Base-by-base conservation (phyloP, 2,329 filamentous ascomycete genomes). In the Colletotrichum spinosum region DNA sequence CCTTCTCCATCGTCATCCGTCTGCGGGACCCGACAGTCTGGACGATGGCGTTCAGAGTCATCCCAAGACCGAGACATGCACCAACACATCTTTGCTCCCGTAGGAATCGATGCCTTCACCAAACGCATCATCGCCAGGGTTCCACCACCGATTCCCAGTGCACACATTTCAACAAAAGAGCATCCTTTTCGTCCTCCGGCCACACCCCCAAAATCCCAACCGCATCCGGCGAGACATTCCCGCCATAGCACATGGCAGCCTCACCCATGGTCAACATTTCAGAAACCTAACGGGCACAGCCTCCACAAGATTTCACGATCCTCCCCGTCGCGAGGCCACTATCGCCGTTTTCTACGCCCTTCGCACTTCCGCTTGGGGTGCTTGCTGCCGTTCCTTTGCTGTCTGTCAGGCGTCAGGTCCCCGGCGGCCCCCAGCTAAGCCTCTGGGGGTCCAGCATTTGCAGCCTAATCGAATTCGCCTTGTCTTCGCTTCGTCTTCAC, bases 231-330 rank as follows among this genome's bases (percentile, higher is more conserved):
- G 58, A 62, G 46, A 56, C 62, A 56, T 33, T 15, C 25, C 41
- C 57, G 48, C 46, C 58, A 65, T 45, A 57, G 39, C 62, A 65
- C 62, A 60, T 65, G 62, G 62, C 62, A 65, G 62, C 62, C 62
- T 62, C 39, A 50, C 55, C 50, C 56, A 37, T 65, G 34, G 55
- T 52, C 52, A 41, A 48, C 62, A 48, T 35, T 35, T 25, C 33
- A 48, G 13, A 48, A 48, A 60, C 37, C 62, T 48, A 56, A 65
- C 46, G 41, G 58, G 58, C 62, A 65, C 58, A 65, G 62, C 62
- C 62, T 65, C 62, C 62, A 65, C 62, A 65, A 42, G 17, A 56
- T 56, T 37, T 25, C 35, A 46, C 46, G 58, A 65, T 62, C 52
- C 41, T 56, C 46, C 46, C 46, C 58, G 39, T 42, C 62, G 41